Evolutionary conservation across 2,329 filamentous ascomycete species (phyloP).

Genomic region (Trichocomaceae sp.): DNA sequence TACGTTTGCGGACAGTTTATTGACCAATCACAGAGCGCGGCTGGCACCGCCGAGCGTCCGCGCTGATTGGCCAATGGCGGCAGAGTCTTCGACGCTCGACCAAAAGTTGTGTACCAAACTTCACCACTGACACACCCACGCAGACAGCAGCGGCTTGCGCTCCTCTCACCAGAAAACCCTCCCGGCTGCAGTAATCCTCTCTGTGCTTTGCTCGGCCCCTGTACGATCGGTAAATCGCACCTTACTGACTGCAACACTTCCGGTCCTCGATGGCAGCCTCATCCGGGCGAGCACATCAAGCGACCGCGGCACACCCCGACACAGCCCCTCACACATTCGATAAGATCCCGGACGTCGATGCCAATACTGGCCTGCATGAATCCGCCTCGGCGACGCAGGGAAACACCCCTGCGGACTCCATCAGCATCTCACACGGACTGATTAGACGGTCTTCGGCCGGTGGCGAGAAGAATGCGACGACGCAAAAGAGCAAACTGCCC

Average conservation of each 20-base stretch:
- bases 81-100: too few relatives aligned
- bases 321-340: slow-evolving; percentile 11
- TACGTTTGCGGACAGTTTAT: too few relatives aligned
- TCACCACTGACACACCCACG: too few relatives aligned
- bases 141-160: too few relatives aligned
- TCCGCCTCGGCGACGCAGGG: not conserved
- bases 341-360: slow-evolving; percentile 10
- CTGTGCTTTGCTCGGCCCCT: too few relatives aligned
- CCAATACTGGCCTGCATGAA: slow-evolving; percentile 6
- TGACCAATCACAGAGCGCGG: too few relatives aligned
- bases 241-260: not conserved
- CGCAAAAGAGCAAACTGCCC: slow-evolving; percentile 36
- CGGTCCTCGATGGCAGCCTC: not conserved
- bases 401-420: not conserved
- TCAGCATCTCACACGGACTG: slow-evolving; percentile 7
- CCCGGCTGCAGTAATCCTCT: not conserved
- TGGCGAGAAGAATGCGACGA: not conserved
- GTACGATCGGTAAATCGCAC: not conserved
- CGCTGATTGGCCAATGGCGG: too few relatives aligned
- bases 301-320: not conserved
- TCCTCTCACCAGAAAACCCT: not conserved
- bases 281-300: not conserved
- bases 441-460: not conserved
- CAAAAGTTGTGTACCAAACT: too few relatives aligned
- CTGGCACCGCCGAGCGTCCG: too few relatives aligned